phyloP scores from a whole-genome alignment of 2,329 filamentous ascomycete genomes.

The Chrysoporthe cubensis region DNA sequence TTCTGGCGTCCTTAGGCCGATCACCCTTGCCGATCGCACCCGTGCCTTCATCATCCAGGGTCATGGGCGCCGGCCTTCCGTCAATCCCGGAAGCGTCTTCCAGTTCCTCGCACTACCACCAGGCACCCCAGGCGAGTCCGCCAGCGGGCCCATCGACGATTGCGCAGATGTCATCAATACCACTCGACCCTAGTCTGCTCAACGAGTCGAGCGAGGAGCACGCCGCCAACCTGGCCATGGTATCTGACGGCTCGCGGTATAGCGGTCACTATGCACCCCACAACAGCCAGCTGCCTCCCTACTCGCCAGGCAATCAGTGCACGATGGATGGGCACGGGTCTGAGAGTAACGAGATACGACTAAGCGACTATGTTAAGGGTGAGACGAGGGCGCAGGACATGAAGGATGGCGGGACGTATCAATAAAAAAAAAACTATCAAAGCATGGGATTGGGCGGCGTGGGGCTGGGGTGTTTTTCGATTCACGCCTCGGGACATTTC shows the following conservation, averaged over 20 bases:
- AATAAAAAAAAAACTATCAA: background rate
- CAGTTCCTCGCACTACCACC: no score
- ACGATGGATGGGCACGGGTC: slow-evolving; percentile 40
- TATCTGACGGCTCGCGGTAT: slow-evolving; percentile 38
- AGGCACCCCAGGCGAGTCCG: background rate
- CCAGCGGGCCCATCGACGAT: slow-evolving; percentile 1
- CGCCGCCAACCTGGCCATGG: slow-evolving; percentile 38
- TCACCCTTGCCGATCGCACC: background rate
- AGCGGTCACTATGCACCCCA: slow-evolving; percentile 20
- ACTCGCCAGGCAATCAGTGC: slow-evolving; percentile 35
- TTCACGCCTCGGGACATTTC: background rate
- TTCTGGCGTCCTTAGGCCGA: slow-evolving; percentile 3
- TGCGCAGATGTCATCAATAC: background rate
- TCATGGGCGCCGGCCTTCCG: background rate
- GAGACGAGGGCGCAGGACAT: slow-evolving; percentile 42
- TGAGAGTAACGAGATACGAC: slow-evolving; percentile 42
- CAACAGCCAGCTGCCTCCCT: slow-evolving; percentile 27
- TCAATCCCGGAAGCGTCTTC: slow-evolving; percentile 9
- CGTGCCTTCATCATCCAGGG: slow-evolving; percentile 1
- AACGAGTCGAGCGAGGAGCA: slow-evolving; percentile 28
- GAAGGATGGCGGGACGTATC: slow-evolving; percentile 36
- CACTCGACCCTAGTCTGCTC: no score
- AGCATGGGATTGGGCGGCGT: background rate
- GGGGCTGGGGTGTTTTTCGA: background rate
- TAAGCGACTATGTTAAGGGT: slow-evolving; percentile 44